A percentile compares a stretch with the other conserved stretches of the same genome.
Conservation (phyloP, 169 alveolate genomes). For the Plasmodium sp. region DNA sequence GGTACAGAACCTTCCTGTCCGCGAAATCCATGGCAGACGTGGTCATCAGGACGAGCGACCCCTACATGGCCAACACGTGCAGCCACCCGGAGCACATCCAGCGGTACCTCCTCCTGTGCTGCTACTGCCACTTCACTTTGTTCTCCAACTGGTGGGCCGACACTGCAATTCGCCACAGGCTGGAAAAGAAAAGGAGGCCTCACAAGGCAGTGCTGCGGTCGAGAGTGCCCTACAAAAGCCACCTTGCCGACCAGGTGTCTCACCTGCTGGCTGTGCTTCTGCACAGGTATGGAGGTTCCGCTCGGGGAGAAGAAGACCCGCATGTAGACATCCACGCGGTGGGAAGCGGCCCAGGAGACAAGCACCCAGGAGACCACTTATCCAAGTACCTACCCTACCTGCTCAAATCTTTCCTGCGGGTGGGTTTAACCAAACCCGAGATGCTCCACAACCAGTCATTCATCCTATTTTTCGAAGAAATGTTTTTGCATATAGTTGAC, state of each 20-base stretch:
- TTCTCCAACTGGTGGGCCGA: constrained; percentile 66
- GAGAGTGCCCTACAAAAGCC: constrained; percentile 35
- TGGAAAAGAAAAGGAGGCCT: constrained; percentile 22
- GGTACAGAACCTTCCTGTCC: constrained; percentile 25
- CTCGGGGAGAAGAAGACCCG: not conserved
- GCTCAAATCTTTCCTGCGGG: constrained; percentile 25
- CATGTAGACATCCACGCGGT: not conserved
- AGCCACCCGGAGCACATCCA: not conserved
- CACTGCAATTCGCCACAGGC: constrained; percentile 6
- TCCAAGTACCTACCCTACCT: constrained; percentile 23
- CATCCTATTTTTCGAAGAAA: not conserved
- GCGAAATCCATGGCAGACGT: not conserved
- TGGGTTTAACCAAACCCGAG: not conserved
- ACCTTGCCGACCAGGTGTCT: constrained; percentile 28
- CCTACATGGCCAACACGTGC: constrained; percentile 2
- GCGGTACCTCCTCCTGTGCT: constrained; percentile 3
- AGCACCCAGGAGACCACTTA: not conserved
- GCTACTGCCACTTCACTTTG: constrained; percentile 37
- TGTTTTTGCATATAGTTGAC: constrained; percentile 10
- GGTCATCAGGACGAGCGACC: constrained; percentile 24
- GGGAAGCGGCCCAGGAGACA: not conserved
- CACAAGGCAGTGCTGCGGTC: not conserved
- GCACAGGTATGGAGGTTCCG: not conserved
- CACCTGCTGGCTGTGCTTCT: constrained; percentile 13
- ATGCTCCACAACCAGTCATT: not conserved